Evolutionary conservation across 140 eudicot genomes (phyloP), one percentile per base, ranked within the genome.

Genomic region (Flaveria floridana): DNA sequence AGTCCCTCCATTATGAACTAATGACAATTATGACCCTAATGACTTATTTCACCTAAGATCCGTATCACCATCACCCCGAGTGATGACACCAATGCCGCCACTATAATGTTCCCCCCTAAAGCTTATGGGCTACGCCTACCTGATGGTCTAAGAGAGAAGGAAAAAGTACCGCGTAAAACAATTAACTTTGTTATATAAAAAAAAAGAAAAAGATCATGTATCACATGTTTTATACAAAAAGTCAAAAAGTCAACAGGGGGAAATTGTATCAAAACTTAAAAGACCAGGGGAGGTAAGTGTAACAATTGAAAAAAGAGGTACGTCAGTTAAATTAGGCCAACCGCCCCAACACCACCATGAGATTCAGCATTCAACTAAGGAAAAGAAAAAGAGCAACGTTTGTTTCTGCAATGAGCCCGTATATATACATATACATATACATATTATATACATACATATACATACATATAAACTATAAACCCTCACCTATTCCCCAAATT

Each of bases 251-350:
- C 55, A 48, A 48, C 55, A 48, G n/a, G 28, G 23, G 2, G 0
- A 50, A 51, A 21, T 78, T 2, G 20, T 72, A 78, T 62, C 23
- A 41, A 62, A 78, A 50, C 28, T 34, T 4, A 67, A 51, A 79
- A 73, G 53, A 73, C 0, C 0, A 51, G 76, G 72, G 53, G 47
- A 0, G 47, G 23, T 6, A 61, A 69, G 44, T 58, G 53, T 25
- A 73, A 44, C 16, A 65, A 39, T 12, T 7, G 2, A 34, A 28
- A 28, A 57, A 28, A 37, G 15, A 21, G 16, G 19, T 26, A 46
- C 65, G 65, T 73, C 46, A 58, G 75, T 79, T 80, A 4, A 71
- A 80, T 80, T 80, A 80, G 84, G 84, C 84, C 84, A 80, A 80
- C 84, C 72, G 76, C 76, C 84, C 80, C 84, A 80, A 68, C 84